phyloP scores from a whole-genome alignment of 2,329 filamentous ascomycete genomes.

The Aspergillus udagawae region DNA sequence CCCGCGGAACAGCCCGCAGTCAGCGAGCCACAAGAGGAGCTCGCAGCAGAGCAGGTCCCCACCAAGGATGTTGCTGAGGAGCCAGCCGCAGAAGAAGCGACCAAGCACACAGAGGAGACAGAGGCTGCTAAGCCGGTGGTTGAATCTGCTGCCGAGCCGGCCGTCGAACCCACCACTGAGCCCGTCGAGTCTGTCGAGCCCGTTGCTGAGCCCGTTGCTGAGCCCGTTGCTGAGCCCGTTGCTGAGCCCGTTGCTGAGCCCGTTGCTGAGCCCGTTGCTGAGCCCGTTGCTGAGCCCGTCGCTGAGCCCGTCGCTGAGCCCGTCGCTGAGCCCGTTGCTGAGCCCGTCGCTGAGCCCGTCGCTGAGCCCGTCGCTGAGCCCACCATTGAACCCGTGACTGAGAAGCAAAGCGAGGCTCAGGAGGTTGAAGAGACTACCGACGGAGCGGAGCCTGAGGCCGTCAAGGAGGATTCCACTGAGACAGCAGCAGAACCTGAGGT shows the following conservation, averaged over 20 bases:
- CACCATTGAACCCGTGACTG: conserved; percentile 1
- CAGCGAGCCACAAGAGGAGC: conserved; percentile 1
- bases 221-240: not conserved
- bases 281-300: conserved; percentile 1
- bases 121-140: not conserved
- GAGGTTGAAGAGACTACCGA: conserved; percentile 4
- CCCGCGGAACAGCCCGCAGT: not conserved
- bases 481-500: not conserved
- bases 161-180: not conserved
- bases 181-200: not conserved
- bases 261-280: conserved; percentile 1
- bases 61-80: conserved; percentile 5
- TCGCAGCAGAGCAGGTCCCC: conserved; percentile 3
- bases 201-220: not conserved
- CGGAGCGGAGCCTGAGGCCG: conserved; percentile 4
- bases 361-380: conserved; percentile 8
- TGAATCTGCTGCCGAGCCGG: not conserved
- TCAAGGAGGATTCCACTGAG: conserved; percentile 9
- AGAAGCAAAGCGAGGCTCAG: not conserved
- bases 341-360: not conserved
- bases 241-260: conserved; percentile 8
- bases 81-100: not conserved
- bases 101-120: not conserved
- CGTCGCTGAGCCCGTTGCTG: too few relatives aligned
- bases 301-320: not conserved